A percentile compares a stretch with the other conserved stretches of the same genome.
phyloP scores from a whole-genome alignment of 2,329 filamentous ascomycete species.

The Grosmannia huntii region DNA sequence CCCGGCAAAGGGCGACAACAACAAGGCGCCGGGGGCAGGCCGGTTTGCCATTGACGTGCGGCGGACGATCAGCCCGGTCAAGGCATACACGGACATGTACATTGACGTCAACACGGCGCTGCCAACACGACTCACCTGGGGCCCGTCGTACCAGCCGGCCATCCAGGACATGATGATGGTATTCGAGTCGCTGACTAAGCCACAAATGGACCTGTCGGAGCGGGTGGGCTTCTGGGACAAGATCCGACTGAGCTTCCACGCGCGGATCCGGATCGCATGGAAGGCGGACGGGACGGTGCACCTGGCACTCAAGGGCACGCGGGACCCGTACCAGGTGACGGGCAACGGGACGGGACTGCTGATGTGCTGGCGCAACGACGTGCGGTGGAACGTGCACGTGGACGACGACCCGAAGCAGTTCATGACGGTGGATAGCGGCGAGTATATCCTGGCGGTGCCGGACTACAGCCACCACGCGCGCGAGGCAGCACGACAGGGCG shows the following conservation, averaged over 20 bases:
- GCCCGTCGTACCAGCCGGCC: conserved; percentile 91
- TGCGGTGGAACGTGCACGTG: conserved; percentile 72
- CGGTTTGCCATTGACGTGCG: conserved; percentile 71
- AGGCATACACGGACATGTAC: conserved; percentile 86
- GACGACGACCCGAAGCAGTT: conserved; percentile 83
- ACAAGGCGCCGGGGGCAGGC: conserved; percentile 29
- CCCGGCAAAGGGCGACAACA: conserved; percentile 51
- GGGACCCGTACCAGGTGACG: conserved; percentile 88
- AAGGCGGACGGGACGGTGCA: conserved; percentile 94
- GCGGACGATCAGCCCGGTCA: conserved; percentile 85
- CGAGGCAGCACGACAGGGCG: conserved; percentile 38
- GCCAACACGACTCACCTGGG: conserved; percentile 92
- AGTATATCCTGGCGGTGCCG: conserved; percentile 87
- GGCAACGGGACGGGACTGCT: conserved; percentile 89
- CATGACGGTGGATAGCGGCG: conserved; percentile 90
- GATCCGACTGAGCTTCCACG: conserved; percentile 87
- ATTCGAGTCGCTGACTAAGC: conserved; percentile 93
- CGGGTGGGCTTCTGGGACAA: conserved; percentile 98
- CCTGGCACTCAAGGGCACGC: conserved; percentile 76
- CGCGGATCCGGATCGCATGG: conserved; percentile 79
- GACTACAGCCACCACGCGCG: conserved; percentile 85
- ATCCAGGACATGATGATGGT: conserved; percentile 99
- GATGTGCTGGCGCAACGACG: conserved; percentile 97
- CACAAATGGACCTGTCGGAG: conserved; percentile 85
- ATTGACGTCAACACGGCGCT: conserved; percentile 88